phyloP scores from a whole-genome alignment of 208 protist species.

The Endotrypanum monterogeii region DNA sequence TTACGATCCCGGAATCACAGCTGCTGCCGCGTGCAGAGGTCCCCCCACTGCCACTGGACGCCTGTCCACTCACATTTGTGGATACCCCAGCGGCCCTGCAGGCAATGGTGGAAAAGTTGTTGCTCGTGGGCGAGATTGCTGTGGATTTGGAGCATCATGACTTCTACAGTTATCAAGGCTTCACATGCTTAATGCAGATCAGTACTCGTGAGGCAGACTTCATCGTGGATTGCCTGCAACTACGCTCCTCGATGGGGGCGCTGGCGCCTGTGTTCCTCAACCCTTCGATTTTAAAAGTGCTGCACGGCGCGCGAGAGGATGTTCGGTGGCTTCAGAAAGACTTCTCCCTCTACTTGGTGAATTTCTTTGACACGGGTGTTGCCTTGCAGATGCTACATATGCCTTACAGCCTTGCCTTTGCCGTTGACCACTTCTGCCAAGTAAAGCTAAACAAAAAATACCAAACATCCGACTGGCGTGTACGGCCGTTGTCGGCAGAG shows the following conservation, averaged over 20 bases:
- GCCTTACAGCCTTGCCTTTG: conserved; percentile 92
- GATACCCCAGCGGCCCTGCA: conserved; percentile 64
- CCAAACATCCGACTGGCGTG: conserved; percentile 98
- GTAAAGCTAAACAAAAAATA: conserved; percentile 97
- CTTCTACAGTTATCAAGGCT: conserved; percentile 96
- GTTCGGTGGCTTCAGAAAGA: conserved; percentile 98
- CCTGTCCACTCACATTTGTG: conserved; percentile 71
- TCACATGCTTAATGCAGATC: conserved; percentile 99
- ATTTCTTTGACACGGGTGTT: conserved; percentile 98
- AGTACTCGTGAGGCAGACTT: conserved; percentile 96
- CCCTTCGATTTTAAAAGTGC: conserved; percentile 94
- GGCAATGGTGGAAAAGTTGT: conserved; percentile 46
- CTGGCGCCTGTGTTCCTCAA: conserved; percentile 93
- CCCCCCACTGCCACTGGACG: conserved; percentile 60
- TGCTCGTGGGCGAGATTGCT: conserved; percentile 83
- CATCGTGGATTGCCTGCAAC: conserved; percentile 96
- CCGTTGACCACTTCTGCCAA: conserved; percentile 94
- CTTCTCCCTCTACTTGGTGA: conserved; percentile 98
- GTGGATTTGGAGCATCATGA: conserved; percentile 96
- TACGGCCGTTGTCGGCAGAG: conserved; percentile 96
- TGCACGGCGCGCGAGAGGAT: conserved; percentile 97
- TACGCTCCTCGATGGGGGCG: conserved; percentile 89
- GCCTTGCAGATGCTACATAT: conserved; percentile 94
- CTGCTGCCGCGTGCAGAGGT: conserved; percentile 57
- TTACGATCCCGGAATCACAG: conserved; percentile 48